These are phyloP conservation scores for Venturia carpophila DNA, from an alignment of 2,329 filamentous ascomycete genomes.

Conservation along the genomic window DNA sequence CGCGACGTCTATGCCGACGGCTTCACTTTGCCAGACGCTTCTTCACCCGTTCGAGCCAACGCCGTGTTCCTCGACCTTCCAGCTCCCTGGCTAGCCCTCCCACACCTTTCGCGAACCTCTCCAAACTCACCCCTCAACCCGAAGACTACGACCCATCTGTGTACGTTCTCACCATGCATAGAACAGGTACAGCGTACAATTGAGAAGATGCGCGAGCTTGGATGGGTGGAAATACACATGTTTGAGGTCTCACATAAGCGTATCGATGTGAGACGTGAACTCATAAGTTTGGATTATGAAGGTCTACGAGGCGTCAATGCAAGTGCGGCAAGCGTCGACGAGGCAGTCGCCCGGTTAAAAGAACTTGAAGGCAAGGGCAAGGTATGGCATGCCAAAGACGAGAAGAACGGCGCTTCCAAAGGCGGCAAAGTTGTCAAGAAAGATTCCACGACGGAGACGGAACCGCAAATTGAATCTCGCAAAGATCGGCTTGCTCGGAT, in stretches of 20 bases:
- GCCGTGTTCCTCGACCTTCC: slow-evolving; percentile 74
- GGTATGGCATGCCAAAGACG: slow-evolving; percentile 24
- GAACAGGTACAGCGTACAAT: slow-evolving; percentile 90
- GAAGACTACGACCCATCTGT: slow-evolving; percentile 65
- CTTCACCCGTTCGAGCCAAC: slow-evolving; percentile 49
- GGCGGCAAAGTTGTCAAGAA: slow-evolving; percentile 26
- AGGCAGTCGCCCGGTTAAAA: slow-evolving; percentile 66
- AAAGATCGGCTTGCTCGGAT: slow-evolving; percentile 27
- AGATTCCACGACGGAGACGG: slow-evolving; percentile 24
- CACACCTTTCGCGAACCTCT: slow-evolving; percentile 57
- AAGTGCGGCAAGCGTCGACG: slow-evolving; percentile 64
- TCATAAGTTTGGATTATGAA: slow-evolving; percentile 65
- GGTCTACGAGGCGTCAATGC: slow-evolving; percentile 59
- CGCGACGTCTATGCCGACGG: slow-evolving; percentile 72
- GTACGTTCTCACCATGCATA: slow-evolving; percentile 94
- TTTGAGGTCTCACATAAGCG: slow-evolving; percentile 76
- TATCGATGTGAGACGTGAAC: slow-evolving; percentile 74
- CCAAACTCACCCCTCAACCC: slow-evolving; percentile 55
- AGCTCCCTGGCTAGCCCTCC: slow-evolving; percentile 71
- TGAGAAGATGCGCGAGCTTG: slow-evolving; percentile 66
- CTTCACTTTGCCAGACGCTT: slow-evolving; percentile 47
- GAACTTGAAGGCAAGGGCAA: slow-evolving; percentile 58
- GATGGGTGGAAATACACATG: slow-evolving; percentile 91
- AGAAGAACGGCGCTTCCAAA: slow-evolving; percentile 23
- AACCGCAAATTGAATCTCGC: slow-evolving; percentile 21